Evolutionary conservation across 2,329 filamentous ascomycete species (phyloP), one percentile per base, ranked within the genome.

Genomic region (Lithohypha guttulata): DNA sequence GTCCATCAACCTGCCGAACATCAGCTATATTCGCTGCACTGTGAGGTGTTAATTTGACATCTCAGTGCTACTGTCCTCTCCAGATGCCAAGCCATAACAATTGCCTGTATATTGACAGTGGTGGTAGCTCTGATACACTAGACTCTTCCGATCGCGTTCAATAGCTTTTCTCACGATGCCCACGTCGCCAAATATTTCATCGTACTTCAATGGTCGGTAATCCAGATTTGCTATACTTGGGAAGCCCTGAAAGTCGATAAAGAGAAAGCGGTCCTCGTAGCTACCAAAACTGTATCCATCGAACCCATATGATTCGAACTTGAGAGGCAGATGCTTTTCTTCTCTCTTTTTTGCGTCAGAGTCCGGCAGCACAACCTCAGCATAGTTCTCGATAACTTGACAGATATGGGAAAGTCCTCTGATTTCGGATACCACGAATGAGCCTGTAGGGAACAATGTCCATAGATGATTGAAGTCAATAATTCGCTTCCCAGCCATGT

Each of bases 71-170:
- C 11, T 14, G 9, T 28, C 15, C 26, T 28, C 26, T n/a, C 26
- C 15, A 4, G 26, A n/a, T 4, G 15, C 26, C 9, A 28, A 14
- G 9, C 15, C 15, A 22, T 19, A 20, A 7, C 15, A 29, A 7
- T 15, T 21, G 9, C 35, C 35, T 9, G 21, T 10, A 17, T 39
- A 39, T 13, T 28, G 20, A 19, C 35, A 39, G 19, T 31, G 26
- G 19, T 39, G 35, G 18, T 39, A 30, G n/a, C 35, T 39, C 35
- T 39, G 35, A n/a, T 30, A 39, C 11, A 30, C 35, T 11, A 39
- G 26, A 15, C 6, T 15, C 23, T 31, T 39, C 18, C 26, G 26
- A 21, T 27, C 35, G 15, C n/a, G 25, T 15, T 39, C 35, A 14
- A 31, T 14, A 13, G 35, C 35, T 27, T 30, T 39, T 22, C 31